Conservation (phyloP, 1,284 basidiomycete genomes). For the Filobasidium uniguttulatum region DNA sequence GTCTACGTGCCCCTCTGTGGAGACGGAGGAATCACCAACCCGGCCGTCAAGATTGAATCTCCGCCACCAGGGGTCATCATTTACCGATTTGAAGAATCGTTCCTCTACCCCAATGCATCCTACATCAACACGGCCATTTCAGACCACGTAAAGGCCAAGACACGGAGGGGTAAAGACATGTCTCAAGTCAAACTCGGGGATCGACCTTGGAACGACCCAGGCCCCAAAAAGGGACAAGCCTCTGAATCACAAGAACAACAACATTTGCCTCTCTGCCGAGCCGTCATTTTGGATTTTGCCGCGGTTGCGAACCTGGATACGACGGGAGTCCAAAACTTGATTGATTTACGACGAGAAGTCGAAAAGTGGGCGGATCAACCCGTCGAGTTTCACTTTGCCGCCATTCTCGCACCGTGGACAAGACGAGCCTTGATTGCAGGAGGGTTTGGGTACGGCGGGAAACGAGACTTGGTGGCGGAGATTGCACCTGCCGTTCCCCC, state of each 20-base stretch:
- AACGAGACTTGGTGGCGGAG: slow-evolving; percentile 9
- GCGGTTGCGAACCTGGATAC: slow-evolving; percentile 48
- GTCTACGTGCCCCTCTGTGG: slow-evolving; percentile 64
- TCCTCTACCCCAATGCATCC: slow-evolving; percentile 84
- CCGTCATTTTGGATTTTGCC: slow-evolving; percentile 84
- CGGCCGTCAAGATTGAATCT: slow-evolving; percentile 56
- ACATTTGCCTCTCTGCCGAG: slow-evolving; percentile 56
- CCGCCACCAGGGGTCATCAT: slow-evolving; percentile 79
- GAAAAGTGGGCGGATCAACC: slow-evolving; percentile 72
- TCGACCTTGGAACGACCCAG: slow-evolving; percentile 90
- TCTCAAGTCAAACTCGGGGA: slow-evolving; percentile 50
- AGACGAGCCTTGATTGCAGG: slow-evolving; percentile 74
- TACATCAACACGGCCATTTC: slow-evolving; percentile 63
- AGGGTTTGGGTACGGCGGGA: slow-evolving; percentile 52
- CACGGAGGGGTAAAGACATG: slow-evolving; percentile 63
- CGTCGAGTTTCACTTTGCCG: slow-evolving; percentile 52
- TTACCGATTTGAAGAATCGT: slow-evolving; percentile 87
- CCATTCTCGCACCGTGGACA: slow-evolving; percentile 83
- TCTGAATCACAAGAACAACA: slow-evolving; percentile 44
- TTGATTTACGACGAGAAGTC: slow-evolving; percentile 74
- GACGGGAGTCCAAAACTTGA: slow-evolving; percentile 80
- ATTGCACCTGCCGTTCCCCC: slow-evolving; percentile 13
- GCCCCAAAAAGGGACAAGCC: slow-evolving; percentile 45
- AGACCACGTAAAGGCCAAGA: slow-evolving; percentile 64
- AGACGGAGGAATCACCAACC: slow-evolving; percentile 49